phyloP scores from a whole-genome alignment of 1,139 yeast species.

The Saccharomyces hybrid region DNA sequence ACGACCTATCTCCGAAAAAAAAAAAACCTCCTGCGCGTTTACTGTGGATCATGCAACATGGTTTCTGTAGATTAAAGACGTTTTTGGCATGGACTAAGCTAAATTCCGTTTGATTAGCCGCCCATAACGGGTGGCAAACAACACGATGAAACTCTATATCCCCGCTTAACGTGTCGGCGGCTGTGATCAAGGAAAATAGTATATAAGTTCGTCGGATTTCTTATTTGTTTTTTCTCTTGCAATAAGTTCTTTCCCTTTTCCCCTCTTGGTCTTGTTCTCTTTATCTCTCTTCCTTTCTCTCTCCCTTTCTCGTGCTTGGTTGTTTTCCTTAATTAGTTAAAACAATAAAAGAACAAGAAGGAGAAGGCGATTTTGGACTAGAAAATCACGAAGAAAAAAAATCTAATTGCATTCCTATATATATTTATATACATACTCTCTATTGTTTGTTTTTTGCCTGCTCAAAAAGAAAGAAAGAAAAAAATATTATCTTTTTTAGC shows the following conservation, averaged over 20 bases:
- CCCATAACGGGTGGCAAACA: neutral
- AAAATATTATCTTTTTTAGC: neutral
- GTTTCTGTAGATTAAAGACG: neutral
- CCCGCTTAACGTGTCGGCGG: neutral
- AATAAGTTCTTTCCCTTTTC: neutral
- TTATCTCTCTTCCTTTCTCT: neutral
- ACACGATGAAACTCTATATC: neutral
- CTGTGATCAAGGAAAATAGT: neutral
- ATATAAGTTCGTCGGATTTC: neutral
- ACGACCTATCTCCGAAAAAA: neutral
- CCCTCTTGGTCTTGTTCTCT: neutral
- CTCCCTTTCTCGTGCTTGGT: neutral
- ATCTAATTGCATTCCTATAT: neutral
- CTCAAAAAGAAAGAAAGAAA: neutral
- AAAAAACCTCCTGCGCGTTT: neutral
- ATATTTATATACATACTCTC: neutral
- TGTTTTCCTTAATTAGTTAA: neutral
- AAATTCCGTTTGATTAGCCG: neutral
- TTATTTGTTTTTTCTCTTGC: neutral
- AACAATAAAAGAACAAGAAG: constrained; percentile 1
- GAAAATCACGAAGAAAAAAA: neutral
- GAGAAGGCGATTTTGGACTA: neutral
- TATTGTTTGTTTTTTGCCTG: neutral
- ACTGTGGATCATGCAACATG: neutral
- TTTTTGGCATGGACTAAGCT: neutral